Evolutionary conservation across 352 stramenopile genomes (phyloP), one percentile per base, ranked within the genome.

Genomic region (Phytophthora litchii): DNA sequence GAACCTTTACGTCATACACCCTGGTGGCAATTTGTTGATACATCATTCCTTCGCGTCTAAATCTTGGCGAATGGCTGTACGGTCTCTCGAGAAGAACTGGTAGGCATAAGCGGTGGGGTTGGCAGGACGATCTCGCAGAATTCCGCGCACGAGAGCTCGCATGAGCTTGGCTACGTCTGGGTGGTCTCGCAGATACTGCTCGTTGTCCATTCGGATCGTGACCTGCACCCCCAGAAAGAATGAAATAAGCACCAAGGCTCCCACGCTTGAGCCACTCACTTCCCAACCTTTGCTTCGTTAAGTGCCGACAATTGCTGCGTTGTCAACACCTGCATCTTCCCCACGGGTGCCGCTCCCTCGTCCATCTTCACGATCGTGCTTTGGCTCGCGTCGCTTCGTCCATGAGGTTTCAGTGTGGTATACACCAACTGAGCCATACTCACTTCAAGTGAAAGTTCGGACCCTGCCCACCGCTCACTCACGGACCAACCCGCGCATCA

Each of bases 201-300:
- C 79, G 44, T 88, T 92, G 60, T 91, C 77, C 70, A 92, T 84
- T 45, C 82, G 76, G 44, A 91, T 91, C 67, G 79, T 88, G 29
- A 89, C 77, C 82, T 87, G 52, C 14, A 16, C 29, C 41, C 17
- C 7, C 34, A 50, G 19, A 54, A 34, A 54, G 16, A 54, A n/a
- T 4, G n/a, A n/a, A 27, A 17, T 21, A 20, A 71, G 25, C n/a
- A 21, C 19, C 20, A 46, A 35, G 14, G 20, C 16, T 11, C 25
- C 21, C 14, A 19, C 3, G 16, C 31, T 17, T 52, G 5, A 29
- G 10, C 5, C 3, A 13, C 5, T 49, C 9, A 14, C 3, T 41
- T 2, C 12, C 36, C 11, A 20, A 86, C 77, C 72, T 89, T 89
- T 29, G 78, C 82, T 7, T 86, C 71, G 50, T 89, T 89, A n/a